phyloP scores from a whole-genome alignment of 2,329 filamentous ascomycete genomes.

The Beauveria brongniartii region DNA sequence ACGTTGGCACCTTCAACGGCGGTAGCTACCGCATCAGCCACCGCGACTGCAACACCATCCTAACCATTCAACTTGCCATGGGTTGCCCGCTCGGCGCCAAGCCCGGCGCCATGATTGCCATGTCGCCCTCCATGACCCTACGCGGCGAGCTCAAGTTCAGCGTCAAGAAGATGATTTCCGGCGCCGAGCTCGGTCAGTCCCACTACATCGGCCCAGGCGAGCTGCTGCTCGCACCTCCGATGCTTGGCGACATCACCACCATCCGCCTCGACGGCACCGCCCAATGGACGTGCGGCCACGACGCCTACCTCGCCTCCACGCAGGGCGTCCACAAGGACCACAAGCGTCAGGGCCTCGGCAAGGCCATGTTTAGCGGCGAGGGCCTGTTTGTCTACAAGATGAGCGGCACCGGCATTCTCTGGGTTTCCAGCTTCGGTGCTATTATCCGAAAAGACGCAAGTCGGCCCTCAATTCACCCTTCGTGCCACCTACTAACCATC shows the following conservation, averaged over 20 bases:
- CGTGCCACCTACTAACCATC: slow-evolving; percentile 18
- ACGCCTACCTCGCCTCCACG: slow-evolving; percentile 78
- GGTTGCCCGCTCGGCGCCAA: slow-evolving; percentile 76
- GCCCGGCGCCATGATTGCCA: slow-evolving; percentile 87
- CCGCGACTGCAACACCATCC: slow-evolving; percentile 78
- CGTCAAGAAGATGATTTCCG: slow-evolving; percentile 81
- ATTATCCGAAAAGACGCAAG: slow-evolving; percentile 90
- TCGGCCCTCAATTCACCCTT: not conserved
- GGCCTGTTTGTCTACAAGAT: slow-evolving; percentile 88
- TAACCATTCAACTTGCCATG: slow-evolving; percentile 83
- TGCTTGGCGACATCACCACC: slow-evolving; percentile 78
- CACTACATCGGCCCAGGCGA: slow-evolving; percentile 87
- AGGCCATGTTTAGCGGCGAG: slow-evolving; percentile 91
- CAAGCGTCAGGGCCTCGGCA: slow-evolving; percentile 76
- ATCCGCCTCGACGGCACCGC: slow-evolving; percentile 65
- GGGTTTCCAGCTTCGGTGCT: slow-evolving; percentile 88
- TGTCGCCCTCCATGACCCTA: slow-evolving; percentile 81
- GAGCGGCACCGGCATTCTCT: slow-evolving; percentile 69
- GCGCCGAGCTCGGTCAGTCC: slow-evolving; percentile 70
- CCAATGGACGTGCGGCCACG: slow-evolving; percentile 77
- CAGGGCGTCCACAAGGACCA: slow-evolving; percentile 83
- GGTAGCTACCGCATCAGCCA: slow-evolving; percentile 92
- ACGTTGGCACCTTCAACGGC: slow-evolving; percentile 94
- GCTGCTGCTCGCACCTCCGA: slow-evolving; percentile 70
- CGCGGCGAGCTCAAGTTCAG: slow-evolving; percentile 78